Conservation (phyloP, 2,329 filamentous ascomycete genomes). For the Lachnellula arida region DNA sequence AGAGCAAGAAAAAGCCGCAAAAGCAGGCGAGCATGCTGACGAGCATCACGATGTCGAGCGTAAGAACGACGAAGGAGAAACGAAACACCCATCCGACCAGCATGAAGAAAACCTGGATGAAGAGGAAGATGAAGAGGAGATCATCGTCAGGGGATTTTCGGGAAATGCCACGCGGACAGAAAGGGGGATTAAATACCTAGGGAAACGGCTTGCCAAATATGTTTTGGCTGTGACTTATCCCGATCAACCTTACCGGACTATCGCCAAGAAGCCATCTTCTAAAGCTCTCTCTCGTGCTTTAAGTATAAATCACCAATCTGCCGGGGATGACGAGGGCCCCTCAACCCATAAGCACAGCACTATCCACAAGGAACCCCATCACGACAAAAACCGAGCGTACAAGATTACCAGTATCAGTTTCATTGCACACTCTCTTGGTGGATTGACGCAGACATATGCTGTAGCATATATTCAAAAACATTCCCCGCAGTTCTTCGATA, state of each 20-base stretch:
- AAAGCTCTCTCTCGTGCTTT: conserved; percentile 37
- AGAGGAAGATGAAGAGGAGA: conserved; percentile 67
- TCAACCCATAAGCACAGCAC: conserved; percentile 58
- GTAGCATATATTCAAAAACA: conserved; percentile 97
- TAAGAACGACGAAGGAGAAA: conserved; percentile 18
- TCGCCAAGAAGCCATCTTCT: conserved; percentile 44
- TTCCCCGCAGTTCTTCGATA: conserved; percentile 82
- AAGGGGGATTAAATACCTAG: conserved; percentile 92
- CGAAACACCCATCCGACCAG: conserved; percentile 5
- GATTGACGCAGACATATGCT: conserved; percentile 86
- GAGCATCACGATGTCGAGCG: conserved; percentile 15
- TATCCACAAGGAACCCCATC: conserved; percentile 42
- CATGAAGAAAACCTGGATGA: conserved; percentile 24
- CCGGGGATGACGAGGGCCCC: conserved; percentile 39
- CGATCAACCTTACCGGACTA: conserved; percentile 81
- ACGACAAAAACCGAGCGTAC: conserved; percentile 55
- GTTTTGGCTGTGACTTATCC: conserved; percentile 88
- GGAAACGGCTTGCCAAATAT: conserved; percentile 89
- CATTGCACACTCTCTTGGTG: conserved; percentile 85
- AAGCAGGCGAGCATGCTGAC: conserved; percentile 14
- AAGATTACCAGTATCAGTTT: conserved; percentile 94
- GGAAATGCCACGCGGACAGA: conserved; percentile 91
- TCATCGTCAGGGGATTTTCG: conserved; percentile 84
- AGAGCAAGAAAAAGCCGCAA: conserved; percentile 22
- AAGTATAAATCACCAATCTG: conserved; percentile 29